Evolutionary conservation across 139 green algal species (phyloP), one percentile per base, ranked within the genome.

Genomic region (Micractinium sp.): DNA sequence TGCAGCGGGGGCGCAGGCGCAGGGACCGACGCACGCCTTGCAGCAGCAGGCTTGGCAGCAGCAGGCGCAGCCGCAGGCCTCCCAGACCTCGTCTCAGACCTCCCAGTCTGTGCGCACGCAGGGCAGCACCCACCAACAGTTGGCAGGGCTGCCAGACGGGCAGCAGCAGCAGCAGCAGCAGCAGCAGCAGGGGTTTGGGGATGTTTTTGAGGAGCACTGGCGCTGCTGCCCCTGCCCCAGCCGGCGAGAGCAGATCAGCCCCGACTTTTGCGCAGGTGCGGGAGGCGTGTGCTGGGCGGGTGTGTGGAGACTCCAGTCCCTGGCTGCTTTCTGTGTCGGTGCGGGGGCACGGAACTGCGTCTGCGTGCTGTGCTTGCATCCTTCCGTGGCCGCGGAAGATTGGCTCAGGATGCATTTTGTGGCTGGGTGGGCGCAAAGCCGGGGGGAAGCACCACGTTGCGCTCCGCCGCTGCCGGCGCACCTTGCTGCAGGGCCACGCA

Each of bases 191-290:
- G 18, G 29, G n/a, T 92, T 92, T 73, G 36, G 77, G 0, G 90
- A 91, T 16, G 35, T 88, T 20, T 92, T 92, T 81, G 63, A 74
- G 61, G 53, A 83, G 69, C 36, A 88, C 14, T 76, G 71, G 80
- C 41, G 86, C n/a, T 78, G 82, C 61, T 76, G 61, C 38, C 47
- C 61, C 63, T 80, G 53, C 53, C 63, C 86, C 3, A 38, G 33
- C 36, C 60, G 61, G 35, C 77, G 88, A 47, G 86, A 90, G 81
- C 86, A 90, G 41, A 33, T 92, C 38, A 39, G 35, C 79, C 39
- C 79, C 14, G 86, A 86, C 38, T 85, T 92, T 16, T 85, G 61
- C 23, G 35, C 90, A 80, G 80, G 38, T 78, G 83, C 41, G 27
- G 27, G 79, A 5, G 41, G 16, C 7, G 33, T 16, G 15, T 80